These are phyloP conservation scores for Tuber umbilicatum DNA, from an alignment of 495 filamentous ascomycete genomes.

Conservation along the genomic window DNA sequence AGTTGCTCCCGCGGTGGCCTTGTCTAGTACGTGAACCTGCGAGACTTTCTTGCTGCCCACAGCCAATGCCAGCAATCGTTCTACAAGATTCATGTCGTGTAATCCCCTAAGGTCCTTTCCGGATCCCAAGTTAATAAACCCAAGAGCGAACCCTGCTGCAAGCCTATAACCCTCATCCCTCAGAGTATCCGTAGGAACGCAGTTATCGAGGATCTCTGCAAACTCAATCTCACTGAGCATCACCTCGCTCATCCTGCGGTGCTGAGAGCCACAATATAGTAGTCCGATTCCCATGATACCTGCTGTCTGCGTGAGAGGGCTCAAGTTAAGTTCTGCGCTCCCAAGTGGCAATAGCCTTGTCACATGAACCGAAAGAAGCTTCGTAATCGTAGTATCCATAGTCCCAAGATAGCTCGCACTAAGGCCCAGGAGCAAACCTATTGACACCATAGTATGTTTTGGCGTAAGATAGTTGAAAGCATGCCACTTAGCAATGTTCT, in stretches of 20 bases:
- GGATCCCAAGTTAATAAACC: constrained; percentile 88
- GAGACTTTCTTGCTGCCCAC: constrained; percentile 81
- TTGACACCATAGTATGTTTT: constrained; percentile 98
- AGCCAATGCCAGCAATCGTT: constrained; percentile 75
- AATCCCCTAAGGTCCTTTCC: constrained; percentile 81
- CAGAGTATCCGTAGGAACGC: constrained; percentile 57
- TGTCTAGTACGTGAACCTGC: constrained; percentile 82
- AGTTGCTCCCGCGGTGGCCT: constrained; percentile 81
- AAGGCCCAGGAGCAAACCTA: constrained; percentile 83
- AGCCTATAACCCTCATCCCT: constrained; percentile 91
- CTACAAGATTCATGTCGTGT: constrained; percentile 88
- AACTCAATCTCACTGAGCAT: constrained; percentile 97
- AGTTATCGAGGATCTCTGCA: constrained; percentile 60
- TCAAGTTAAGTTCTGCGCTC: constrained; percentile 88
- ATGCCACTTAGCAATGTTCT: constrained; percentile 90
- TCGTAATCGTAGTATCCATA: constrained; percentile 90
- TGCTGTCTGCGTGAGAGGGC: constrained; percentile 87
- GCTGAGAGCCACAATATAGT: constrained; percentile 89
- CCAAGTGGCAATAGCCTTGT: constrained; percentile 86
- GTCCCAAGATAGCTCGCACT: constrained; percentile 91
- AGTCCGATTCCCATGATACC: constrained; percentile 97
- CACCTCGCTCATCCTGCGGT: constrained; percentile 96
- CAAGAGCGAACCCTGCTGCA: constrained; percentile 87
- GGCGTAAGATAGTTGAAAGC: constrained; percentile 97
- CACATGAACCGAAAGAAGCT: constrained; percentile 95